These are phyloP conservation scores for Aspergillus pseudotamarii DNA, from an alignment of 2,329 filamentous ascomycete genomes.

Conservation along the genomic window DNA sequence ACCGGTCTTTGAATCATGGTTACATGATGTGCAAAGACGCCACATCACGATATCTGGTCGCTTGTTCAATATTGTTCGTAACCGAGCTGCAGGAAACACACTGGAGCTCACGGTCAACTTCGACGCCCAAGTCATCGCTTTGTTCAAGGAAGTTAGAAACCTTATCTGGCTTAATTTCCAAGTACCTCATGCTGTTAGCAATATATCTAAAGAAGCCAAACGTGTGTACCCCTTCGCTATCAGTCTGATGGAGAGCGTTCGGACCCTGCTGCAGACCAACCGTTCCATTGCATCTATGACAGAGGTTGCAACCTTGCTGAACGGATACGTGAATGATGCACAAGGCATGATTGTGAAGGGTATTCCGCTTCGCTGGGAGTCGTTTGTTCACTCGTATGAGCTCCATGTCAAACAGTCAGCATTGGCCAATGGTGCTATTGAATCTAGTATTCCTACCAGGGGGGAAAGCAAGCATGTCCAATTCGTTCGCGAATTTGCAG, in stretches of 20 bases:
- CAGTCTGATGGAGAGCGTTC: constrained; percentile 97
- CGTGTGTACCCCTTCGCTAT: constrained; percentile 97
- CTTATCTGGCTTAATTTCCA: constrained; percentile 92
- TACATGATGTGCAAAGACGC: constrained; percentile 82
- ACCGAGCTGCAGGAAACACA: constrained; percentile 85
- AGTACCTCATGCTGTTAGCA: constrained; percentile 91
- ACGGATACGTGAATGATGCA: constrained; percentile 89
- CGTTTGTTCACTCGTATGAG: constrained; percentile 96
- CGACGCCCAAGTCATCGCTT: constrained; percentile 90
- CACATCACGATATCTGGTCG: constrained; percentile 91
- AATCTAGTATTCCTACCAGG: constrained; percentile 59
- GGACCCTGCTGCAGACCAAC: constrained; percentile 85
- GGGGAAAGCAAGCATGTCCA: constrained; percentile 92
- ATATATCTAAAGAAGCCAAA: constrained; percentile 97
- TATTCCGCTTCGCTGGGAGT: constrained; percentile 91
- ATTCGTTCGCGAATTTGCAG: constrained; percentile 92
- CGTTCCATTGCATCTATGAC: constrained; percentile 83
- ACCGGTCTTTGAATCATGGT: constrained; percentile 94
- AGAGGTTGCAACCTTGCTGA: constrained; percentile 82
- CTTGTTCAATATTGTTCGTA: constrained; percentile 84
- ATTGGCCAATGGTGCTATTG: constrained; percentile 61
- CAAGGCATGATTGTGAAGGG: constrained; percentile 83
- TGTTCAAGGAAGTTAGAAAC: constrained; percentile 98
- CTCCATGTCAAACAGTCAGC: constrained; percentile 73
- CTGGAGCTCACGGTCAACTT: constrained; percentile 94